Conservation (phyloP, 2,329 filamentous ascomycete species). For the Apiospora malaysiana region DNA sequence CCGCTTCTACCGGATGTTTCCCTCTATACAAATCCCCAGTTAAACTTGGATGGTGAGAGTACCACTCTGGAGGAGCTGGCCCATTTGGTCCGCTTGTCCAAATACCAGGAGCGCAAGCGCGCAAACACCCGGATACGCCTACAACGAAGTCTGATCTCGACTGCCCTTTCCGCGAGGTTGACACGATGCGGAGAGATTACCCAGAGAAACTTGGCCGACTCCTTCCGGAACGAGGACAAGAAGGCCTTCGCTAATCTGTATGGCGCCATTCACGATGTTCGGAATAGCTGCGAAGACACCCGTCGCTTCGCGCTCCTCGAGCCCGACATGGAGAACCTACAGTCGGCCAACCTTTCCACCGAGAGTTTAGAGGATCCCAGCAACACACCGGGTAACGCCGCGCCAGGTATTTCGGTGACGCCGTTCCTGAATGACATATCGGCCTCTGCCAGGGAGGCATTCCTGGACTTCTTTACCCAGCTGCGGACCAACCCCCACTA, state of each 20-base stretch:
- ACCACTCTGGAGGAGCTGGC: slow-evolving; percentile 79
- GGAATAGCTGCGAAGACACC: slow-evolving; percentile 76
- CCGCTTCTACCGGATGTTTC: slow-evolving; percentile 71
- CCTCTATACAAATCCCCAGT: slow-evolving; percentile 66
- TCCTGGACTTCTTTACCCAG: slow-evolving; percentile 80
- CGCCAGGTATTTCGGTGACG: slow-evolving; percentile 42
- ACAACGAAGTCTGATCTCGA: slow-evolving; percentile 76
- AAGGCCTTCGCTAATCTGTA: slow-evolving; percentile 76
- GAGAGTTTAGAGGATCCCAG: slow-evolving; percentile 58
- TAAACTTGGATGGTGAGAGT: slow-evolving; percentile 65
- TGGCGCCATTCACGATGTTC: slow-evolving; percentile 79
- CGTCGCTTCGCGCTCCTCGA: slow-evolving; percentile 74
- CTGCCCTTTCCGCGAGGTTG: slow-evolving; percentile 75
- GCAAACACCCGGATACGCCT: slow-evolving; percentile 74
- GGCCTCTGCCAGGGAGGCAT: slow-evolving; percentile 72
- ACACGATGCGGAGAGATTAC: slow-evolving; percentile 76
- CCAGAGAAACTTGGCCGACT: slow-evolving; percentile 77
- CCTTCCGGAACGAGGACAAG: slow-evolving; percentile 80
- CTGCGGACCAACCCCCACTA: slow-evolving; percentile 89
- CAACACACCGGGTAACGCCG: slow-evolving; percentile 46
- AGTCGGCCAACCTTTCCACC: slow-evolving; percentile 54
- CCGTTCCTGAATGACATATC: slow-evolving; percentile 78
- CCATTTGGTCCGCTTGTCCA: slow-evolving; percentile 77
- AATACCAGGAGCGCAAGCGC: slow-evolving; percentile 83
- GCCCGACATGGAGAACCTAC: slow-evolving; percentile 71